A percentile compares a stretch with the other conserved stretches of the same genome.
Evolutionary conservation across 2,329 filamentous ascomycete species (phyloP).

Genomic region (Mycosphaerella arachidis): DNA sequence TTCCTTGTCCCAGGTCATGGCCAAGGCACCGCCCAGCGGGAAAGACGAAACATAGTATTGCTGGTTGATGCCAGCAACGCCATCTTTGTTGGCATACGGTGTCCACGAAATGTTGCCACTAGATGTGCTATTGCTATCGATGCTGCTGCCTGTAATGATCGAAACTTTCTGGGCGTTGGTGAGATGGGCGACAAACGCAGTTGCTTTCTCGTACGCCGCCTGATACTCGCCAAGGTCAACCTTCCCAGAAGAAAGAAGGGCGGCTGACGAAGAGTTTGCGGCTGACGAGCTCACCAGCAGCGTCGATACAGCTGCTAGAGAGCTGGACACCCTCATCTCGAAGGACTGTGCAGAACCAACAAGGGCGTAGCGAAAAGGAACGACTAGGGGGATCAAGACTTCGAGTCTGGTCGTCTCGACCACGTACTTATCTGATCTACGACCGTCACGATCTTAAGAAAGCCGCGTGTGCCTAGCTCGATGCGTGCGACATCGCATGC

Average conservation of each 20-base stretch:
- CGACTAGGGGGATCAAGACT: background rate
- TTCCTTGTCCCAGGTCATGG: constrained; percentile 24
- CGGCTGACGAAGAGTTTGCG: constrained; percentile 7
- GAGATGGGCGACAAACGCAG: constrained; percentile 10
- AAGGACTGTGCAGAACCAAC: background rate
- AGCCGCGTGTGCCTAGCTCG: constrained; percentile 2
- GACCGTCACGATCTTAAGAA: background rate
- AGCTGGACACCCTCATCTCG: background rate
- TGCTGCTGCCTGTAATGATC: constrained; percentile 18
- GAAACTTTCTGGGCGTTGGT: constrained; percentile 15
- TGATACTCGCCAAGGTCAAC: constrained; percentile 16
- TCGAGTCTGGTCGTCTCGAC: background rate
- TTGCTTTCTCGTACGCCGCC: constrained; percentile 13
- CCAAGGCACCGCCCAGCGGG: constrained; percentile 21
- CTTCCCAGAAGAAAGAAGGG: constrained; percentile 13
- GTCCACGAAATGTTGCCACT: constrained; percentile 17
- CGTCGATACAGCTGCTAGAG: background rate
- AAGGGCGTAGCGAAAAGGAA: background rate
- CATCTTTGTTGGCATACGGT: constrained; percentile 21
- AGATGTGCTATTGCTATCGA: constrained; percentile 17
- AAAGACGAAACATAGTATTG: constrained; percentile 25
- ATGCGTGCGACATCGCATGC: background rate
- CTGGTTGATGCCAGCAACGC: constrained; percentile 21
- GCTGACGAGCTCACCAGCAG: constrained; percentile 8
- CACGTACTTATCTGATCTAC: background rate